phyloP scores from a whole-genome alignment of 2,329 filamentous ascomycete genomes.

The Pseudofabraea citricarpa region DNA sequence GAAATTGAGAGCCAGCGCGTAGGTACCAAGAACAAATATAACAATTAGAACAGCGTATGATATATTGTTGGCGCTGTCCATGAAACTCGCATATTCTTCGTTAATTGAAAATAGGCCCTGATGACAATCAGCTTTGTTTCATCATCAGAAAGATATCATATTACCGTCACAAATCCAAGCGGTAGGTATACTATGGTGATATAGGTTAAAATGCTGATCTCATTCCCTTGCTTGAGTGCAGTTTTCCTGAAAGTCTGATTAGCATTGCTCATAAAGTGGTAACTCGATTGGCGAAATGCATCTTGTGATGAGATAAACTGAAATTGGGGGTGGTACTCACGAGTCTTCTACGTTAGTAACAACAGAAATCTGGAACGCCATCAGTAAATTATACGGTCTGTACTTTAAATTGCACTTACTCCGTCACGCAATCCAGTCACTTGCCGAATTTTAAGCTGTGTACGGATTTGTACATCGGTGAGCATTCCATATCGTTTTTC shows the following conservation, averaged over 20 bases:
- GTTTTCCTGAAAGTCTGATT: slow-evolving; percentile 36
- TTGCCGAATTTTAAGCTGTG: slow-evolving; percentile 14
- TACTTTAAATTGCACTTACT: slow-evolving; percentile 3
- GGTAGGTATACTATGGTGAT: slow-evolving; percentile 59
- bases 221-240: slow-evolving; percentile 57
- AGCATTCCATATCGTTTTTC: slow-evolving; percentile 16
- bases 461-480: slow-evolving; percentile 11
- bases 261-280: too few species aligned
- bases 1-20: slow-evolving; percentile 12
- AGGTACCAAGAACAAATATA: slow-evolving; percentile 13
- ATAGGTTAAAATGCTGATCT: slow-evolving; percentile 53
- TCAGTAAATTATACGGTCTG: background rate
- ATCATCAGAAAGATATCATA: background rate
- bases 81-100: slow-evolving; percentile 8
- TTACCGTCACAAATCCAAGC: slow-evolving; percentile 49
- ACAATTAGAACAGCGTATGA: slow-evolving; percentile 10
- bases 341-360: slow-evolving; percentile 17
- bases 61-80: slow-evolving; percentile 7
- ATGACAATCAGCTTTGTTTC: background rate
- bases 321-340: too few species aligned
- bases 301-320: too few species aligned
- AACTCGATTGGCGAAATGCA: too few species aligned
- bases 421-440: slow-evolving; percentile 14
- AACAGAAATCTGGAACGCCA: slow-evolving; percentile 11
- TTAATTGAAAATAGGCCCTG: slow-evolving; percentile 11